Conservation (phyloP, 2,329 filamentous ascomycete species). For the Amphichorda felina region DNA sequence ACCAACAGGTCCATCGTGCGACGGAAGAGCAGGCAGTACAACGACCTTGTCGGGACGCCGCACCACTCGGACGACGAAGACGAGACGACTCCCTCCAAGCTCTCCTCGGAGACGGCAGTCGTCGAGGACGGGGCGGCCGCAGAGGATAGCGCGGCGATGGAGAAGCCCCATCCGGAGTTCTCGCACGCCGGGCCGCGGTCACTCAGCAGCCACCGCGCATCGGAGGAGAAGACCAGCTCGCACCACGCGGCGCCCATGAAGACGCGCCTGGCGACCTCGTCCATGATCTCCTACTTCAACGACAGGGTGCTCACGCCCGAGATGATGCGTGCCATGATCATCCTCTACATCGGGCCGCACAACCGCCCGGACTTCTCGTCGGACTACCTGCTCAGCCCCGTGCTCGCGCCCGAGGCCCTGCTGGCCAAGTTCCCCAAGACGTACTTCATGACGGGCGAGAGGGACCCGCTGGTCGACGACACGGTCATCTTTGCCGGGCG, state of each 20-base stretch:
- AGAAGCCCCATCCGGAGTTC: slow-evolving; percentile 33
- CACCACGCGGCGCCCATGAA: slow-evolving; percentile 49
- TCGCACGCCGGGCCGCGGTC: slow-evolving; percentile 32
- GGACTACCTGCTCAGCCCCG: slow-evolving; percentile 82
- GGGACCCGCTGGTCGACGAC: slow-evolving; percentile 91
- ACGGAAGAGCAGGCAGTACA: slow-evolving; percentile 83
- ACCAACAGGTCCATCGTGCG: slow-evolving; percentile 70
- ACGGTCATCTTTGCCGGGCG: slow-evolving; percentile 92
- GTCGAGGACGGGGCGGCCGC: background rate
- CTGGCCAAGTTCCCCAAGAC: slow-evolving; percentile 85
- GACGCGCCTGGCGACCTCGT: slow-evolving; percentile 85
- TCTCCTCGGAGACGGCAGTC: background rate
- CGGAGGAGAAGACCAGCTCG: slow-evolving; percentile 19
- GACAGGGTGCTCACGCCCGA: slow-evolving; percentile 90
- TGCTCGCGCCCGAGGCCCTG: slow-evolving; percentile 76
- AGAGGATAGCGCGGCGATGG: background rate
- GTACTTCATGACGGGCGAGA: slow-evolving; percentile 88
- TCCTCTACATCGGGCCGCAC: slow-evolving; percentile 89
- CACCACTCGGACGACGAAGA: slow-evolving; percentile 68
- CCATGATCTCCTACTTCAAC: slow-evolving; percentile 98
- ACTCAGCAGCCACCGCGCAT: slow-evolving; percentile 8
- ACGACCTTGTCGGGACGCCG: slow-evolving; percentile 71
- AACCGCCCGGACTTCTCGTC: slow-evolving; percentile 86
- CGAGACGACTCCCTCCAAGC: slow-evolving; percentile 17
- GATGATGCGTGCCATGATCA: slow-evolving; percentile 99